Evolutionary conservation across 139 green algal genomes (phyloP), one percentile per base, ranked within the genome.

Genomic region (Picochlorum sp.): DNA sequence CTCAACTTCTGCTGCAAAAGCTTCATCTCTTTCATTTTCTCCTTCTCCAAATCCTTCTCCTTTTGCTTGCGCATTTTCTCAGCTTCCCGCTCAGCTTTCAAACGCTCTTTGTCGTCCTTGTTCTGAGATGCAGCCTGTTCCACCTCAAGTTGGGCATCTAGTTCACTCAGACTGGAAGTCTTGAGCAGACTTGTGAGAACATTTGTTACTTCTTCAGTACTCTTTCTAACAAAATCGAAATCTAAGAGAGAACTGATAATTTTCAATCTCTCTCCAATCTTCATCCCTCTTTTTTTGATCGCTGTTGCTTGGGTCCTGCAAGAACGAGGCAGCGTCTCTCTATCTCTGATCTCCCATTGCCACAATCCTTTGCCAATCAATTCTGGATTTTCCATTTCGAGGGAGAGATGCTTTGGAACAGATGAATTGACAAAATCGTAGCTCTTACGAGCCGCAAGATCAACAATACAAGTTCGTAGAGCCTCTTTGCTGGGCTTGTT

Each of bases 341-440:
- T 20, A 12, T 86, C 70, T 0, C 81, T 67, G 36, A 85, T 54
- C 59, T 89, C 81, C 81, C 81, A 89, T 39, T 78, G 75, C 80
- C 81, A 89, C 39, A 47, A n/a, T 26, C 39, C 39, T 10, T 47
- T 47, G 18, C 39, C 39, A 5, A 47, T n/a, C 20, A 16, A 12
- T 26, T 20, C 39, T n/a, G 20, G 18, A 47, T 47, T 47, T n/a
- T 47, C 22, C 39, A 16, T 26, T n/a, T 47, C 39, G 12, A 47
- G 39, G 18, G 18, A 32, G 7, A 40, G 10, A 50, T 22, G 13
- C 50, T 63, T 68, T 36, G 31, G 7, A 24, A 44, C 50, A 16
- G 39, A 47, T 47, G 20, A 30, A 25, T 81, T 67, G 47, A 82
- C 83, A 39, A 73, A 33, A n/a, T 53, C 68, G 53, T 77, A 85